Base-by-base conservation (phyloP, 148 eudicot species). In the Nepenthes mirabilis region DNA sequence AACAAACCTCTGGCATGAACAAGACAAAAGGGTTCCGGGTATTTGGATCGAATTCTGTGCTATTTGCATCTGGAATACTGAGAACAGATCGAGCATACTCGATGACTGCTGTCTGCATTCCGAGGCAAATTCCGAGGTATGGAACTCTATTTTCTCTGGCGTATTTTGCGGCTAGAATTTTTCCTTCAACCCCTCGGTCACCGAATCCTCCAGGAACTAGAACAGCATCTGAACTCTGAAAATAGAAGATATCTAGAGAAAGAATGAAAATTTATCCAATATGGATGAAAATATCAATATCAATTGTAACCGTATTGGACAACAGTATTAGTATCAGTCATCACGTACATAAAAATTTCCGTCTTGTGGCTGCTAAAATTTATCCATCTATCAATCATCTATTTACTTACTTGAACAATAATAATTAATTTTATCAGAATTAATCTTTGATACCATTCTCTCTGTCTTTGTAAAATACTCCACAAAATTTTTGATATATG, bases 171-270 rank as follows among this genome's bases (percentile, higher is more conserved):
- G 98, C 98, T 36, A 83, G 72, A 58, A 93, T 88, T 81, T 88
- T 93, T 47, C 98, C 98, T 78, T 93, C 82, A 48, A 93, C 96
- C 2, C 98, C 98, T 74, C 98, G 80, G 75, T 93, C 98, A 54
- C 98, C 98, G 73, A 93, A 93, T 36, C 98, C 98, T 58, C 98
- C 98, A n/a, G 98, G 98, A 58, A 93, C 96, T 37, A 93, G 82
- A 33, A 93, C 76, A 40, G 74, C 96, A 71, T 88, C 87, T 65
- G 98, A 91, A 37, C 83, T 91, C 98, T 91, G 71, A 66, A 75
- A 57, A 47, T 34, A 40, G 54, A 61, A 52, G 58, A 33, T 54
- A 36, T 54, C 57, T 34, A 66, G 57, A 61, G 6, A 34, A 47
- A 2, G 10, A 60, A 23, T 23, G 23, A 23, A 23, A 23, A 23